Evolutionary conservation across 202 grass and related monocot genomes (phyloP), one percentile per base, ranked within the genome.

Genomic region (Panicum virgatum): DNA sequence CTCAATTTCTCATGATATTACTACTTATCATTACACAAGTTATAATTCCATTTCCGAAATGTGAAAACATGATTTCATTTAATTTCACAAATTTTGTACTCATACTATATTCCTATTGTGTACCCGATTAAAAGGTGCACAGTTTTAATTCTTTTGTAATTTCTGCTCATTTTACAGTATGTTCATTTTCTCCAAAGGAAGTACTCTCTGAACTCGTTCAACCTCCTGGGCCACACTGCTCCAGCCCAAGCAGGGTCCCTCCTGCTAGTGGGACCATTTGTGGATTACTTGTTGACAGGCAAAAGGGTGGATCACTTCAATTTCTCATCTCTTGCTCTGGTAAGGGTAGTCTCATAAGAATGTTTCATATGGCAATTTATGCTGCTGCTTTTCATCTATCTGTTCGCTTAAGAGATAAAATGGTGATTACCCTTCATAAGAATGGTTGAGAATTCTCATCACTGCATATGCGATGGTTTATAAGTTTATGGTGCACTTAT

Each of bases 201-300:
- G 76, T 89, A 97, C 79, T 77, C 92, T 14, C 84, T 97, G 77
- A 92, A 91, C 76, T 97, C 94, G 20, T 97, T 92, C 86, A 97
- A 97, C 77, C 91, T 97, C 69, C 84, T 97, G 71, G 77, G 88
- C 39, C 94, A 97, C 66, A 97, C 88, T 75, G 92, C 94, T 84
- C 94, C 90, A 78, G 87, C 74, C 70, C 94, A 97, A 82, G 94
- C 94, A 42, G 83, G 78, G 68, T 90, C 94, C 40, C 89, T 97
- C 39, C 48, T 97, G 78, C 84, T 97, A 34, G 48, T 92, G 12
- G 94, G 94, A 5, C 94, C 94, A 59, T 92, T 94, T 16, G 59
- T 94, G 3, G 94, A 97, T 89, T 91, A 79, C 56, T 87, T 85
- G 84, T 68, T 97, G 79, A 94, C 92, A 51, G 89, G 83, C 77